phyloP scores from a whole-genome alignment of 1,139 yeast species.

The Arxiozyma slooffiae region DNA sequence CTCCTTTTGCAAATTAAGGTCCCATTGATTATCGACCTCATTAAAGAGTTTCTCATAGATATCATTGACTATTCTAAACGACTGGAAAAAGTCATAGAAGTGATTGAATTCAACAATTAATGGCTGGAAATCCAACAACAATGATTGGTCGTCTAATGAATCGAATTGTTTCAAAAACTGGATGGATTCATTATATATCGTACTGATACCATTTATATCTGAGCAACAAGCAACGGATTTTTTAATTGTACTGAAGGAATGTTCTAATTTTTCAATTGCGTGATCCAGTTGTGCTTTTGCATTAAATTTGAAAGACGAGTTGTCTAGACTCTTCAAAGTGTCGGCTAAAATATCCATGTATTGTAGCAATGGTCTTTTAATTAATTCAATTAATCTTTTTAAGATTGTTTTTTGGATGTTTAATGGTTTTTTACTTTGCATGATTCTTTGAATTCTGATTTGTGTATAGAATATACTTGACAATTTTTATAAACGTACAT shows the following conservation, averaged over 20 bases:
- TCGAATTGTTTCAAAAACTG: constrained; percentile 1
- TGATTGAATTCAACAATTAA: constrained; percentile 2
- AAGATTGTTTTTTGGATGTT: neutral
- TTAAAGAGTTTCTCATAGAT: neutral
- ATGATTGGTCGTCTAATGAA: neutral
- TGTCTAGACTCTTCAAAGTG: neutral
- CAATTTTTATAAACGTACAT: neutral
- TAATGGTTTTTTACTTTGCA: neutral
- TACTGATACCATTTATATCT: neutral
- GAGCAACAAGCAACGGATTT: neutral
- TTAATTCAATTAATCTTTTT: neutral
- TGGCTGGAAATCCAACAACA: neutral
- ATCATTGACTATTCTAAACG: constrained; percentile 1
- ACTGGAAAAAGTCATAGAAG: constrained; percentile 2
- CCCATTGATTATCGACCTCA: neutral
- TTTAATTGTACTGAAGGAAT: neutral
- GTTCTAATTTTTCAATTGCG: neutral
- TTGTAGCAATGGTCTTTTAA: constrained; percentile 6
- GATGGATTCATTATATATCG: neutral
- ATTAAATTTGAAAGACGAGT: neutral
- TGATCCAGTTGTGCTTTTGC: neutral
- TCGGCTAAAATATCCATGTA: constrained; percentile 6
- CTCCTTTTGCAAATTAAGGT: neutral
- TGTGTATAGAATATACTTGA: neutral
- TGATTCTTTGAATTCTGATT: neutral